phyloP scores from a whole-genome alignment of 2,329 filamentous ascomycete genomes.

The Elsinoe perseae region DNA sequence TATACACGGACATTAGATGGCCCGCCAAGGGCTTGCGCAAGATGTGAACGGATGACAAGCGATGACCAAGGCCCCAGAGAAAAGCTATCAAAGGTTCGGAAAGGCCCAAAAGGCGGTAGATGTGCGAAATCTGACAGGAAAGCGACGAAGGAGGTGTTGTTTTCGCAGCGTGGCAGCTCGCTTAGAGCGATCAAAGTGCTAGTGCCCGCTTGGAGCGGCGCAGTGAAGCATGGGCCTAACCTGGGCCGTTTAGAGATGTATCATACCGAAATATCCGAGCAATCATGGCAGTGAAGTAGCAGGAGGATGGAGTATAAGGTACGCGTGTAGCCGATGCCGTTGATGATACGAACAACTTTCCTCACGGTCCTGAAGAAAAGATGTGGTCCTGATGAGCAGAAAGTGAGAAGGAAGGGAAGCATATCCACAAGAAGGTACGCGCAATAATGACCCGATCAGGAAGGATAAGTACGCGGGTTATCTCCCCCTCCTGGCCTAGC shows the following conservation, averaged over 20 bases:
- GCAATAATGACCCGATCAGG: background rate
- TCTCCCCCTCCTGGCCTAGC: background rate
- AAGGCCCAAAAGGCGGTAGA: background rate
- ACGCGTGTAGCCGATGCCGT: background rate
- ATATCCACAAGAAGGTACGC: background rate
- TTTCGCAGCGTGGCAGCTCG: background rate
- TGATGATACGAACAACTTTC: background rate
- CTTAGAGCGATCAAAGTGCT: background rate
- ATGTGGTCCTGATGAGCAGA: background rate
- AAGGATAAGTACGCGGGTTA: background rate
- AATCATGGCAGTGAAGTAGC: background rate
- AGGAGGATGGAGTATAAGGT: background rate
- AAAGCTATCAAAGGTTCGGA: background rate
- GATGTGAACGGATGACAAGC: background rate
- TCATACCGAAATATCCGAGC: background rate
- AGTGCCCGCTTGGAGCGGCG: background rate
- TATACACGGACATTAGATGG: background rate
- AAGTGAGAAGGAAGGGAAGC: background rate
- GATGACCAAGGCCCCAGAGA: conserved; percentile 6
- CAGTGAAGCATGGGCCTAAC: background rate
- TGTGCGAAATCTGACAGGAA: background rate
- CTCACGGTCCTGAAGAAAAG: background rate
- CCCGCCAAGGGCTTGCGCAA: background rate
- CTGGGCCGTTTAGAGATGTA: background rate
- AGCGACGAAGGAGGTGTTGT: background rate